Evolutionary conservation across 495 filamentous ascomycete species (phyloP).

Genomic region (Penicillium subrubescens): DNA sequence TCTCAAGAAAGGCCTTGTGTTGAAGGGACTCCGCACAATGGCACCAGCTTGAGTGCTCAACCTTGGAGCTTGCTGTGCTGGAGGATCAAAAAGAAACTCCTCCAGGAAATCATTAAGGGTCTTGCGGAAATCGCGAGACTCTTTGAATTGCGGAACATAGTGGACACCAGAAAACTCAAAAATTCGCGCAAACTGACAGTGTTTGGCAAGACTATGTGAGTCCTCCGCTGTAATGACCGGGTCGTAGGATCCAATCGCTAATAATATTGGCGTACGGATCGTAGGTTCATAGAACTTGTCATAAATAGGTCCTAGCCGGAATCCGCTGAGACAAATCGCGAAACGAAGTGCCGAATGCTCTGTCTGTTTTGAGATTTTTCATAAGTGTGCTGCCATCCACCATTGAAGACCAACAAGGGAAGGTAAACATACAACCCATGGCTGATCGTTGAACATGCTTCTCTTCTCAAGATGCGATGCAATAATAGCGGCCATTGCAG

Average conservation of each 20-base stretch:
- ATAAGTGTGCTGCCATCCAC: not conserved
- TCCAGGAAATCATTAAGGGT: not conserved
- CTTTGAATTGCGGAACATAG: not conserved
- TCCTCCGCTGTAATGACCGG: too few species aligned
- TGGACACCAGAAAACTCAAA: not conserved
- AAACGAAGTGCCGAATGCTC: not conserved
- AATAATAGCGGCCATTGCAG: slow-evolving; percentile 9
- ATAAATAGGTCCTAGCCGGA: not conserved
- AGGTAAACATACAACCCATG: not conserved
- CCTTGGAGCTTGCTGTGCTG: too few species aligned
- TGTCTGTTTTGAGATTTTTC: not conserved
- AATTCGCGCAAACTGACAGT: not conserved
- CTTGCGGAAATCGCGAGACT: not conserved
- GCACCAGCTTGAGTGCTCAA: too few species aligned
- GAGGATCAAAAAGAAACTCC: too few species aligned
- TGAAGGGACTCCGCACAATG: too few species aligned
- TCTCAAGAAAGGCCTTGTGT: too few species aligned
- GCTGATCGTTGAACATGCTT: not conserved
- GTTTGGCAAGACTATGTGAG: too few species aligned
- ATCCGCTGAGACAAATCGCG: not conserved
- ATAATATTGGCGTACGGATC: not conserved
- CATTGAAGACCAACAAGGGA: not conserved
- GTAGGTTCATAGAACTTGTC: not conserved
- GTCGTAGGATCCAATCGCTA: too few species aligned
- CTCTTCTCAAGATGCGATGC: slow-evolving; percentile 4